Conservation (phyloP, 2,329 filamentous ascomycete species). For the Trichoderma sp. region DNA sequence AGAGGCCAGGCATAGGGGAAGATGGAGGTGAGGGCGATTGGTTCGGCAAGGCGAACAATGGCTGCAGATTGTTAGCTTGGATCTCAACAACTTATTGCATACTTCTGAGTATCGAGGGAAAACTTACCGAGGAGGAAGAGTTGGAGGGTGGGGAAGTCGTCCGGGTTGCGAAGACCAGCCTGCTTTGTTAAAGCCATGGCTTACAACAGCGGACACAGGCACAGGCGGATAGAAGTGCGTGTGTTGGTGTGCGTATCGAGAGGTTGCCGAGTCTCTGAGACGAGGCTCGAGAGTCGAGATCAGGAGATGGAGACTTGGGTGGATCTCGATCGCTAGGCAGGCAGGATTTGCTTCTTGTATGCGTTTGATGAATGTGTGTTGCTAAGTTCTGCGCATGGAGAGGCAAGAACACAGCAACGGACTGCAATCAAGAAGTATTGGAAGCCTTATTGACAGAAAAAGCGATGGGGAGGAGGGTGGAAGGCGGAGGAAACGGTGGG, state of each 20-base stretch:
- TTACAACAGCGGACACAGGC: conserved; percentile 50
- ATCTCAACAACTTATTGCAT: not conserved
- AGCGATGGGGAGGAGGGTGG: not conserved
- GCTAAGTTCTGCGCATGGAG: conserved; percentile 6
- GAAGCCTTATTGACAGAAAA: not conserved
- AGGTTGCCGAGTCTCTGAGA: conserved; percentile 1
- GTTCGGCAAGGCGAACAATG: conserved; percentile 89
- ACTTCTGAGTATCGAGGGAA: not conserved
- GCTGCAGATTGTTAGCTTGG: conserved; percentile 53
- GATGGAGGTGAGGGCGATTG: conserved; percentile 89
- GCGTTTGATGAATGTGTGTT: not conserved
- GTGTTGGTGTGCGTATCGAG: conserved; percentile 30
- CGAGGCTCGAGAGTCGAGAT: conserved; percentile 2
- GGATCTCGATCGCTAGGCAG: not conserved
- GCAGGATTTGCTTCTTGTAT: not conserved
- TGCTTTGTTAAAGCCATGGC: conserved; percentile 57
- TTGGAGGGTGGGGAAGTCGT: conserved; percentile 79
- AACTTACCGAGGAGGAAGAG: conserved; percentile 79
- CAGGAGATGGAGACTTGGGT: not conserved
- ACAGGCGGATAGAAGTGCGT: conserved; percentile 32
- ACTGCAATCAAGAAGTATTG: not conserved
- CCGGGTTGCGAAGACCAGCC: conserved; percentile 59
- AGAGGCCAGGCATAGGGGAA: conserved; percentile 90
- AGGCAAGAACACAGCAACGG: conserved; percentile 19
- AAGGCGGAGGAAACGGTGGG: conserved; percentile 17